phyloP scores from a whole-genome alignment of 208 protist genomes.

The Novymonas esmeraldas region DNA sequence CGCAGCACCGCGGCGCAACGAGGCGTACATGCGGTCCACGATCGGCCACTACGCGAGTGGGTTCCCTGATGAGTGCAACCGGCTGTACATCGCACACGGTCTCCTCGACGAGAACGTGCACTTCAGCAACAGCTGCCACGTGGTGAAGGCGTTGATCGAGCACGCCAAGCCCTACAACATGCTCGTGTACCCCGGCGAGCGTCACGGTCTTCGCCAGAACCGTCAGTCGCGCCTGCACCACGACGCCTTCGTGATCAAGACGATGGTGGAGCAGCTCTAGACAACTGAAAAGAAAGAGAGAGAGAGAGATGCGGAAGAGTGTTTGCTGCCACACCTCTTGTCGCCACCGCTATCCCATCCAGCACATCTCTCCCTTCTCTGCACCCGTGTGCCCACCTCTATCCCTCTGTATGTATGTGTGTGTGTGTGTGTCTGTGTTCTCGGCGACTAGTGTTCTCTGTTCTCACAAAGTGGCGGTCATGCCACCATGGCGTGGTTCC shows the following conservation, averaged over 20 bases:
- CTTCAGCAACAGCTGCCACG: constrained; percentile 76
- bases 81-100: constrained; percentile 92
- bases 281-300: background rate
- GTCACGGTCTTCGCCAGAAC: constrained; percentile 86
- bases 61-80: constrained; percentile 88
- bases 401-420: too few relatives aligned
- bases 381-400: too few relatives aligned
- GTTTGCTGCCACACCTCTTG: too few relatives aligned
- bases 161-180: constrained; percentile 87
- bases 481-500: too few relatives aligned
- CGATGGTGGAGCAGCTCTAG: constrained; percentile 59
- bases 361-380: too few relatives aligned
- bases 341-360: too few relatives aligned
- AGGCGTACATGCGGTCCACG: constrained; percentile 63
- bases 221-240: constrained; percentile 67
- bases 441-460: too few relatives aligned
- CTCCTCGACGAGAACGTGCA: constrained; percentile 95
- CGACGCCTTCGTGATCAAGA: constrained; percentile 78
- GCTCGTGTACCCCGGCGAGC: constrained; percentile 88
- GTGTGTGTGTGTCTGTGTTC: too few relatives aligned
- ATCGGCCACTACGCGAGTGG: constrained; percentile 62
- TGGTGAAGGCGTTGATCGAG: constrained; percentile 79
- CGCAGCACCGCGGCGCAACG: constrained; percentile 21
- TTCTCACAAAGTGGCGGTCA: too few relatives aligned
- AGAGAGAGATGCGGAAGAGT: background rate